Evolutionary conservation across 139 green algal genomes (phyloP).

Genomic region (Coccomyxa sp.): DNA sequence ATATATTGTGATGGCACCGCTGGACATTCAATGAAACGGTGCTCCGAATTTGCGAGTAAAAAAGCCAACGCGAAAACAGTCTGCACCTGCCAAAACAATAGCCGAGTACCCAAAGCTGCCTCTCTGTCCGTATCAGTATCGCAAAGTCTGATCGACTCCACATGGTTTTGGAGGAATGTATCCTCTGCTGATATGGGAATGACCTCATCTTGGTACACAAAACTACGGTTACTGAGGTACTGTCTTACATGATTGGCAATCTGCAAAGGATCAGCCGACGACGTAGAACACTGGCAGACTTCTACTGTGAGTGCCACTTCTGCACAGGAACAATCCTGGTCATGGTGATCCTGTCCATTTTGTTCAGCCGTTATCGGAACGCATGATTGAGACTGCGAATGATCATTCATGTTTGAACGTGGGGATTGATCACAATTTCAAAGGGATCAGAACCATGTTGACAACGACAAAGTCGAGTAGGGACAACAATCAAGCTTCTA

Average conservation of each 20-base stretch:
- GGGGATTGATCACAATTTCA: no score
- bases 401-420: no score
- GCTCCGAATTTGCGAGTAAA: neutral
- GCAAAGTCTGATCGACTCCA: constrained; percentile 9
- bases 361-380: no score
- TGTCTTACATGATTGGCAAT: neutral
- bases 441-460: no score
- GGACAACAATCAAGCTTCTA: no score
- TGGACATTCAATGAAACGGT: neutral
- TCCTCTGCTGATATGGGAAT: neutral
- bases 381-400: no score
- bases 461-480: no score
- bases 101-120: constrained; percentile 4
- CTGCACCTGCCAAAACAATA: constrained; percentile 34
- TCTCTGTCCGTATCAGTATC: neutral
- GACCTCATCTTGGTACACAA: neutral
- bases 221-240: neutral
- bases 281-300: neutral
- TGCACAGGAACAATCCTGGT: no score
- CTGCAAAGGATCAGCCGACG: neutral
- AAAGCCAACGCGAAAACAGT: neutral
- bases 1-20: neutral
- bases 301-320: neutral
- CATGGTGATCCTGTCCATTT: no score
- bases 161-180: constrained; percentile 18